Base-by-base conservation (phyloP, 805 yeast genomes). In the Kazachstania taianensis region DNA sequence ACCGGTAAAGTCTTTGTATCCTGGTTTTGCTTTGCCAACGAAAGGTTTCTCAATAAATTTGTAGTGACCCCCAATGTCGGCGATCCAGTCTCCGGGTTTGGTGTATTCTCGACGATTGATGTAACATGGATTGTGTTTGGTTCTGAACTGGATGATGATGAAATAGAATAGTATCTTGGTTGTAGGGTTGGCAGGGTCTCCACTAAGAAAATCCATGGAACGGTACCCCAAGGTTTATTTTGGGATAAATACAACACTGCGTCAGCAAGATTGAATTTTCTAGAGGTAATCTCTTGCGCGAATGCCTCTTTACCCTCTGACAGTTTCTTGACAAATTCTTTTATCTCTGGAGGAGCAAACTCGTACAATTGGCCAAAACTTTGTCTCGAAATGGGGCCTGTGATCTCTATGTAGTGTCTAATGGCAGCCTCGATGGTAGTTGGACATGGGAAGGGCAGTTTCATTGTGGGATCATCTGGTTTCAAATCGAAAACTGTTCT, bases 121-220 rank as follows among this genome's bases (percentile, higher is more conserved):
- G 97, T 92, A 41, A 87, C 69, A 47, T 84, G 85, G 40, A 87
- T 70, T 14, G 71, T 69, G 35, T 77, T 70, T 56, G 84, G 84
- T 52, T 84, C 92, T 38, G 76, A 69, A 36, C 75, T 59, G 1
- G 94, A 78, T 5, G 96, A 84, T 1, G 96, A 87, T 2, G 96
- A 87, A 47, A 89, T 89, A 16, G 97, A 89, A 63, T 89, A 89
- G 65, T 85, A 89, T 60, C 98, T 87, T 28, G 96, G 95, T 59
- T 81, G 94, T 52, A 92, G 65, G 48, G 76, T 82, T 29, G 86
- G 73, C 43, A 92, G 59, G 20, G 80, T 70, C 65, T 89, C 98
- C 48, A 87, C 66, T 27, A 92, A 61, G 53, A 87, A 83, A 42
- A 76, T 78, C 66, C 89, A 81, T 22, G 97, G 96, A 32, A 89